Base-by-base conservation (phyloP, 768 basidiomycete genomes). In the Podaxis sp. region DNA sequence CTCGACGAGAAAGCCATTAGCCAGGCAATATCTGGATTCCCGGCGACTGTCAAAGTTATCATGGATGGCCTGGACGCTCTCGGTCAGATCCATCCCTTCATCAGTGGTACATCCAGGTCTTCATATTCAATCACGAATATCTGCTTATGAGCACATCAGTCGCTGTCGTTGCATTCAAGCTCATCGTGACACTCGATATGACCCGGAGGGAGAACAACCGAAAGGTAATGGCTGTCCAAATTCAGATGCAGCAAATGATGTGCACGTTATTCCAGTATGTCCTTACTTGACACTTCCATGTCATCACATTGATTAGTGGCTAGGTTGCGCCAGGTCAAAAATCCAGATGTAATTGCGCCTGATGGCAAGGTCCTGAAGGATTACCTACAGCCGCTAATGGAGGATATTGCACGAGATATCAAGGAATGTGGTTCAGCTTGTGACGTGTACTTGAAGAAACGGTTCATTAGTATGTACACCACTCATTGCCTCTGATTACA, bases 161-260 rank as follows among this genome's bases (percentile, higher is more conserved):
- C 51, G 82, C 78, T 26, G 80, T 84, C 13, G 66, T 77, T 9
- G 83, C 84, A 1, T 86, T 86, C 69, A 75, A 79, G 39, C 72
- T 81, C 0, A 81, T 82, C 4, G 75, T 82, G 30, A 76, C 77
- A 15, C 71, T 85, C 38, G 82, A 84, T 57, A 60, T 79, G 57
- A 80, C 79, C 2, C 73, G 83, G 28, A 72, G 80, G n/a, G 82
- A 83, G 24, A 86, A 86, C 58, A 80, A 85, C 61, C 77, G 75
- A 61, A 83, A 82, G 64, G 75, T 84, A 4, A 61, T 78, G 1
- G 71, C 75, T 2, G 71, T 86, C 5, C 80, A 80, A 53, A 59
- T 79, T 4, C 78, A 82, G 64, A 85, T 85, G 82, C 76, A 74
- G 62, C 76, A 83, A 49, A 76, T 81, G 74, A 81, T 85, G 77